Base-by-base conservation (phyloP, 2,329 filamentous ascomycete species). In the Coniochaeta pulveracea region DNA sequence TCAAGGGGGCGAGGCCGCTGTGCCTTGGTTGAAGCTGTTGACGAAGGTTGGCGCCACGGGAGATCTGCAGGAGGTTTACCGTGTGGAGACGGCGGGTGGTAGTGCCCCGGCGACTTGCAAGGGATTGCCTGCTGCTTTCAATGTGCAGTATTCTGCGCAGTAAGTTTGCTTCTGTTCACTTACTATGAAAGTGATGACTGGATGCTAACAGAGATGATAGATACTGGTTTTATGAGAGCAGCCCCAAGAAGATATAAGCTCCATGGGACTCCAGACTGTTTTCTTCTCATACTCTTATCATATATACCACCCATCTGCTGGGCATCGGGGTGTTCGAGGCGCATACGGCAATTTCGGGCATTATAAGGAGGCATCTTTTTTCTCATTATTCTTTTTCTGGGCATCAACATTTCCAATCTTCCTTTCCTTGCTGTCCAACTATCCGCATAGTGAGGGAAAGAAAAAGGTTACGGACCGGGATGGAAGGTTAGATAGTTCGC, bases 51-150 rank as follows among this genome's bases (percentile, higher is more conserved):
- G 64, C 19, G 69, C 69, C n/a, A 78, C 73, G 2, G 72, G 72
- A 3, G 60, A 64, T 27, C 72, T 84, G 44, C 72, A 77, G 52
- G 76, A 85, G 52, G 78, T 94, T 16, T 96, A 89, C 59, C 73
- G 89, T 10, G 61, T 95, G 27, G 70, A 83, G 47, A 96, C 89
- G 9, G 85, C 80, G 1, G 88, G 86, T 17, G 89, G 89, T 9
- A 72, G 69, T 29, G 60, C 85, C 2, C 88, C 88, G 0, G 62
- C 70, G 17, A 82, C 76, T 0, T 96, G 89, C 52, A 53, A 69
- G 21, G 81, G 75, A 9, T 66, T 75, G 64, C 54, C 64, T 0
- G 63, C 66, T 9, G 49, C 57, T 1, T 88, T 95, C 44, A 62
- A 78, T 40, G 73, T 94, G 10, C 66, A 88, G 49, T 95, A 96